These are phyloP conservation scores for Radiomyces spectabilis DNA, from an alignment of 192 early-diverging fungal genomes.

Conservation along the genomic window DNA sequence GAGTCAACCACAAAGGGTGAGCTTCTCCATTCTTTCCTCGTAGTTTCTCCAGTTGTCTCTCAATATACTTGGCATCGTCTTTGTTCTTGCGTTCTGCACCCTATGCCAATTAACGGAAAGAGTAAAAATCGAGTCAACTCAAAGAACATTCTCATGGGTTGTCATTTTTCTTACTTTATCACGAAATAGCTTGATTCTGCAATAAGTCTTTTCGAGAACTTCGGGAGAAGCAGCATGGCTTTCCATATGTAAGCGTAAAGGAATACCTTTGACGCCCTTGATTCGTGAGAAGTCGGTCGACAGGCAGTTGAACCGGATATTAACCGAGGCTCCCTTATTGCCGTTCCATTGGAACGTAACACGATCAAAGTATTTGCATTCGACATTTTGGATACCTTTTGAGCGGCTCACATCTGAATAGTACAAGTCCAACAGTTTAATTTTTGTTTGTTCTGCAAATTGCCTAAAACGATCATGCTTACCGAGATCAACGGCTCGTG, in stretches of 20 bases:
- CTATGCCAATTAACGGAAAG: conserved; percentile 10
- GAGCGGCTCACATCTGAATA: not conserved
- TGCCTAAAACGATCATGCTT: too few species aligned
- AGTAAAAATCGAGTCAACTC: not conserved
- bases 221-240: conserved; percentile 19
- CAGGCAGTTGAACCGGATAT: conserved; percentile 65
- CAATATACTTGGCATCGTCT: conserved; percentile 67
- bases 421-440: too few species aligned
- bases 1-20: conserved; percentile 37
- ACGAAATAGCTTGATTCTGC: conserved; percentile 61
- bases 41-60: conserved; percentile 59
- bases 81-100: conserved; percentile 75
- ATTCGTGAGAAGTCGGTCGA: conserved; percentile 78
- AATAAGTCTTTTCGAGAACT: conserved; percentile 46
- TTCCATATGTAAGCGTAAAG: conserved; percentile 48
- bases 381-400: conserved; percentile 45
- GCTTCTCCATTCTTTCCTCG: conserved; percentile 45
- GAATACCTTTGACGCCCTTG: conserved; percentile 75
- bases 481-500: conserved; percentile 61
- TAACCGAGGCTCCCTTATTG: conserved; percentile 51
- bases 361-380: conserved; percentile 57
- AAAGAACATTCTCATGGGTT: not conserved
- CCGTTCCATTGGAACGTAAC: conserved; percentile 68
- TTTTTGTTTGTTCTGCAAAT: too few species aligned
- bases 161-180: conserved; percentile 50